Evolutionary conservation across 2,329 filamentous ascomycete species (phyloP).

Genomic region (Acarospora socialis): DNA sequence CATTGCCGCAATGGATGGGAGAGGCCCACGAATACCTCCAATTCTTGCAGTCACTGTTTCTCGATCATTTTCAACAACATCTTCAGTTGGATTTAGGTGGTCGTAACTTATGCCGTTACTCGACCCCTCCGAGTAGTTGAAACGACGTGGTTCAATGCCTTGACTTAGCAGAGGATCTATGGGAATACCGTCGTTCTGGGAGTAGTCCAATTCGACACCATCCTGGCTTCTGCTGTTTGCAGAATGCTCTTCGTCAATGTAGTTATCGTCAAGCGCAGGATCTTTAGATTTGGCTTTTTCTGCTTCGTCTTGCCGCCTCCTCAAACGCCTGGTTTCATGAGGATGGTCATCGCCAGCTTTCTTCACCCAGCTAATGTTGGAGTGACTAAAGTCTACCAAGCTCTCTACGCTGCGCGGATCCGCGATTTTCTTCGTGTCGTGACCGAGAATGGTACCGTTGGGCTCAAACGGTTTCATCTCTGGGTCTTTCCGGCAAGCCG

Average conservation of each 20-base stretch:
- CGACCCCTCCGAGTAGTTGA: no score
- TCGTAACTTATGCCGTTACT: constrained; percentile 8
- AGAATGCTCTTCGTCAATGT: constrained; percentile 27
- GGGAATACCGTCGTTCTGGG: constrained; percentile 22
- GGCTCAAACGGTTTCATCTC: constrained; percentile 71
- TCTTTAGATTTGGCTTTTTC: constrained; percentile 36
- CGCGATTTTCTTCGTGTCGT: constrained; percentile 80
- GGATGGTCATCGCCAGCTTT: constrained; percentile 38
- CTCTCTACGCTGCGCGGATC: constrained; percentile 83
- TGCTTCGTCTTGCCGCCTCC: constrained; percentile 38
- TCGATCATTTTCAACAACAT: constrained; percentile 2
- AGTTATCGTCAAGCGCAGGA: constrained; percentile 30
- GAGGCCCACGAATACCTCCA: neutral
- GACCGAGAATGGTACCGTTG: constrained; percentile 73
- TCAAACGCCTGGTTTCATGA: constrained; percentile 31
- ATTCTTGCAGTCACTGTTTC: neutral
- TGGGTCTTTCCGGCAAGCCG: constrained; percentile 53
- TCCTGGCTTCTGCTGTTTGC: constrained; percentile 9
- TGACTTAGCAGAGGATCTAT: constrained; percentile 29
- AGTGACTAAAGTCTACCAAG: constrained; percentile 77
- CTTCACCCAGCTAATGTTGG: constrained; percentile 73
- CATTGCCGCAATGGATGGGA: neutral
- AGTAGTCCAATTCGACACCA: constrained; percentile 4
- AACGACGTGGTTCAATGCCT: neutral
- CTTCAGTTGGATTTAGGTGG: constrained; percentile 7